These are phyloP conservation scores for Claviceps capensis DNA, from an alignment of 2,329 filamentous ascomycete species.

Conservation along the genomic window DNA sequence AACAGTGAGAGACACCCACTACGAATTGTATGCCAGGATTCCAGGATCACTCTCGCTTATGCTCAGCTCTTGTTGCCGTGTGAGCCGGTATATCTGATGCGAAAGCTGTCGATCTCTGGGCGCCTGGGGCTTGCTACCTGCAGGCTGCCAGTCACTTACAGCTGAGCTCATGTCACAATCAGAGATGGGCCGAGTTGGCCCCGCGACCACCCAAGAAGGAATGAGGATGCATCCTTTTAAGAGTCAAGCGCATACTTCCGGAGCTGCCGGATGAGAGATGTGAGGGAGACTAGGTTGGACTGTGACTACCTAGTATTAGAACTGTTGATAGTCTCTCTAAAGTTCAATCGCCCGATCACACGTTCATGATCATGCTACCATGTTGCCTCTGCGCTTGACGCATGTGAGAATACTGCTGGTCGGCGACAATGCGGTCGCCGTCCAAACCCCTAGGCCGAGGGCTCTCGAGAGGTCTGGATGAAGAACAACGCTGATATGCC, in stretches of 20 bases:
- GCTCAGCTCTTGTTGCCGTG: slow-evolving; percentile 32
- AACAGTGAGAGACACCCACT: no score
- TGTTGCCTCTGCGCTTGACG: slow-evolving; percentile 12
- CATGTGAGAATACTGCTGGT: slow-evolving; percentile 7
- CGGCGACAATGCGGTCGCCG: not conserved
- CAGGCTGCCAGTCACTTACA: slow-evolving; percentile 7
- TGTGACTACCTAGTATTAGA: slow-evolving; percentile 14
- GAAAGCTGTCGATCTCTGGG: slow-evolving; percentile 25
- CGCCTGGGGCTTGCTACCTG: slow-evolving; percentile 15
- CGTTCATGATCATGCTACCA: slow-evolving; percentile 1
- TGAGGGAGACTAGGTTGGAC: slow-evolving; percentile 17
- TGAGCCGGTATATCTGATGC: slow-evolving; percentile 32
- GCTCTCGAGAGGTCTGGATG: slow-evolving; percentile 3
- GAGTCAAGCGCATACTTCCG: slow-evolving; percentile 13
- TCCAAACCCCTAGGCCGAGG: not conserved
- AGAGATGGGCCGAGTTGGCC: slow-evolving; percentile 13
- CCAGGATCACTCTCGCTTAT: slow-evolving; percentile 9
- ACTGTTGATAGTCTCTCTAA: slow-evolving; percentile 30
- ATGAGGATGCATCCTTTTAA: slow-evolving; percentile 12
- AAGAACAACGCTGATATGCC: not conserved
- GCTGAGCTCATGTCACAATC: slow-evolving; percentile 12
- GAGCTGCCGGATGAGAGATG: slow-evolving; percentile 9
- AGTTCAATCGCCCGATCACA: slow-evolving; percentile 24
- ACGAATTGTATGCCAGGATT: no score
- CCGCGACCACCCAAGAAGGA: slow-evolving; percentile 30